Conservation (phyloP, 768 basidiomycete genomes). For the Clitopilus passeckerianus region DNA sequence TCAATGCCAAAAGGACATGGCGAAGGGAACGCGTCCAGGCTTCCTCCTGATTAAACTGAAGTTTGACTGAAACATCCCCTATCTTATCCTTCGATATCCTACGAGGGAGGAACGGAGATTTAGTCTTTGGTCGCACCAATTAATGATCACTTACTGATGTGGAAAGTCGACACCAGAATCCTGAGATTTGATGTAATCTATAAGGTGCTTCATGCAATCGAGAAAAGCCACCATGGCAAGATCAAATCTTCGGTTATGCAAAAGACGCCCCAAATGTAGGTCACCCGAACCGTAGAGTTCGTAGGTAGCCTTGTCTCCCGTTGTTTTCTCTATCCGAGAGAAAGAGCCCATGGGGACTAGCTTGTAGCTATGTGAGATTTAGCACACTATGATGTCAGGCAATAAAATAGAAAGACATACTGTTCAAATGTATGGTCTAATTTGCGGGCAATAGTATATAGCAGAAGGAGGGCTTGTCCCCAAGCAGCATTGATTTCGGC, state of each 20-base stretch:
- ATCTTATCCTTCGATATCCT: conserved; percentile 95
- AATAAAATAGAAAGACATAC: conserved; percentile 35
- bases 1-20: conserved; percentile 85
- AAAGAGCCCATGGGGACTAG: conserved; percentile 94
- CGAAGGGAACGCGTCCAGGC: conserved; percentile 91
- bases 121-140: background rate
- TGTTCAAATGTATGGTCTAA: conserved; percentile 84
- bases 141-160: conserved; percentile 63
- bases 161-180: conserved; percentile 75
- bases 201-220: conserved; percentile 89
- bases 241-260: conserved; percentile 96
- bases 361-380: conserved; percentile 57
- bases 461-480: conserved; percentile 90
- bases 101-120: conserved; percentile 2
- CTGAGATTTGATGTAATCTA: conserved; percentile 78
- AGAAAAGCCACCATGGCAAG: conserved; percentile 94
- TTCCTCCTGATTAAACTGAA: conserved; percentile 95
- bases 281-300: conserved; percentile 96
- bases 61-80: conserved; percentile 89
- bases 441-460: conserved; percentile 90
- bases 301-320: conserved; percentile 78
- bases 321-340: conserved; percentile 82
- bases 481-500: conserved; percentile 98
- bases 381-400: conserved; percentile 1
- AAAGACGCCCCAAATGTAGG: conserved; percentile 76